Percentiles rank a stretch among this genome's conserved stretches.
phyloP scores from a whole-genome alignment of 2,329 filamentous ascomycete genomes.

The Endothia cerciana region DNA sequence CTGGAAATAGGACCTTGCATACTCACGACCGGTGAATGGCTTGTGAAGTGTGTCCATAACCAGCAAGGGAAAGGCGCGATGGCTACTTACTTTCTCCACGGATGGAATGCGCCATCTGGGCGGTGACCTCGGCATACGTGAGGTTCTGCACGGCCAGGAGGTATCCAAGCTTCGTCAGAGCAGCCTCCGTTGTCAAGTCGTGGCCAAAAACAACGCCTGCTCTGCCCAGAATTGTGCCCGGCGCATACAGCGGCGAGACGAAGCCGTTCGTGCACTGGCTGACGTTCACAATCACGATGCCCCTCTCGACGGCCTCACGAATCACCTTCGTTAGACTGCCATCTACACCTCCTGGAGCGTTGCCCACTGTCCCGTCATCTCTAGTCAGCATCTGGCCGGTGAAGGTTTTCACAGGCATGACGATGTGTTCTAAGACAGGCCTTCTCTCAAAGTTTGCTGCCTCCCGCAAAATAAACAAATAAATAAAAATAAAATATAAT shows the following conservation, averaged over 20 bases:
- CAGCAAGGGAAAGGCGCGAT: no score
- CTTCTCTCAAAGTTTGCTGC: background rate
- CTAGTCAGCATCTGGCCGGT: background rate
- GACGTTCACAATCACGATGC: conserved; percentile 86
- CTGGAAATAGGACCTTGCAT: no score
- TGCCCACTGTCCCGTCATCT: conserved; percentile 63
- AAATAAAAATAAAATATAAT: background rate
- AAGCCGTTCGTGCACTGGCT: conserved; percentile 84
- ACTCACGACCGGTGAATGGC: no score
- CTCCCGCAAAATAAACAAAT: background rate
- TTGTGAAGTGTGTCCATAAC: no score
- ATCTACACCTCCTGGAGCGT: conserved; percentile 81
- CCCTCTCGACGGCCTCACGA: conserved; percentile 74
- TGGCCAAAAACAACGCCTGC: conserved; percentile 89
- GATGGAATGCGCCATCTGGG: conserved; percentile 73
- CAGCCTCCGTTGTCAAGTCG: conserved; percentile 88
- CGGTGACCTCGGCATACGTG: conserved; percentile 67
- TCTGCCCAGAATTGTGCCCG: conserved; percentile 75
- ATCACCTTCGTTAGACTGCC: conserved; percentile 80
- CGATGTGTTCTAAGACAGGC: background rate
- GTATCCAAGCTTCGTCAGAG: conserved; percentile 88
- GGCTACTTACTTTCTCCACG: conserved; percentile 65
- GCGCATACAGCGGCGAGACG: conserved; percentile 77
- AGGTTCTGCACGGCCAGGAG: conserved; percentile 71
- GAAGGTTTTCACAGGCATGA: background rate